Conservation (phyloP, 192 early-diverging fungal genomes). For the Rhizoclosmatium sp. region DNA sequence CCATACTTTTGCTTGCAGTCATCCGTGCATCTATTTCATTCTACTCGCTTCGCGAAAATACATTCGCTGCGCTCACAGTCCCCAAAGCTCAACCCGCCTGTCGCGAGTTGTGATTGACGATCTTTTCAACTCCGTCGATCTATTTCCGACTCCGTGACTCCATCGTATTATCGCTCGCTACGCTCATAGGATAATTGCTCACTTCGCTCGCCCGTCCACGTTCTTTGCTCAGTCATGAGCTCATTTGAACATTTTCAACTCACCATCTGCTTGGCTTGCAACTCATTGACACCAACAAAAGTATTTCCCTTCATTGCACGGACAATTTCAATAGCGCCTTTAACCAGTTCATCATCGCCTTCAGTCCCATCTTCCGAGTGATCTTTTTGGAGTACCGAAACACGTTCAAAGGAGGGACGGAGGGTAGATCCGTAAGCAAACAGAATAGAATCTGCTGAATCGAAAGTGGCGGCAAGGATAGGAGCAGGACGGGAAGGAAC, state of each 20-base stretch:
- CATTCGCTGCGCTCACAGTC: no score
- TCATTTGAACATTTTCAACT: neutral
- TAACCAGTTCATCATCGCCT: neutral
- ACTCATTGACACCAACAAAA: constrained; percentile 14
- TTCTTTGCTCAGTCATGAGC: neutral
- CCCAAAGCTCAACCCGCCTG: no score
- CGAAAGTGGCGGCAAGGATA: constrained; percentile 42
- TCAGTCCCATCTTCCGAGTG: constrained; percentile 3
- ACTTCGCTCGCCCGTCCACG: neutral
- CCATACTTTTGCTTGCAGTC: no score
- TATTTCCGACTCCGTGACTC: no score
- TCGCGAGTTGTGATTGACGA: no score
- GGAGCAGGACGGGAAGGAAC: constrained; percentile 5
- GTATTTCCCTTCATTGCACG: constrained; percentile 10
- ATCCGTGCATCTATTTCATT: no score
- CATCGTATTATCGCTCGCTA: no score
- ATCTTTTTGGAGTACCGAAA: constrained; percentile 36
- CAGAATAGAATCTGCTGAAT: constrained; percentile 18
- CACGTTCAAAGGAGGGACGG: constrained; percentile 50
- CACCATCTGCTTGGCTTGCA: constrained; percentile 6
- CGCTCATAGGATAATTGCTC: no score
- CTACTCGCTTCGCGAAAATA: no score
- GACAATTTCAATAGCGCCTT: constrained; percentile 2
- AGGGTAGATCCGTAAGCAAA: constrained; percentile 46
- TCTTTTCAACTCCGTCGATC: no score